These are phyloP conservation scores for Schizosaccharomyces japonicus DNA, from an alignment of 805 yeast species.

Conservation along the genomic window DNA sequence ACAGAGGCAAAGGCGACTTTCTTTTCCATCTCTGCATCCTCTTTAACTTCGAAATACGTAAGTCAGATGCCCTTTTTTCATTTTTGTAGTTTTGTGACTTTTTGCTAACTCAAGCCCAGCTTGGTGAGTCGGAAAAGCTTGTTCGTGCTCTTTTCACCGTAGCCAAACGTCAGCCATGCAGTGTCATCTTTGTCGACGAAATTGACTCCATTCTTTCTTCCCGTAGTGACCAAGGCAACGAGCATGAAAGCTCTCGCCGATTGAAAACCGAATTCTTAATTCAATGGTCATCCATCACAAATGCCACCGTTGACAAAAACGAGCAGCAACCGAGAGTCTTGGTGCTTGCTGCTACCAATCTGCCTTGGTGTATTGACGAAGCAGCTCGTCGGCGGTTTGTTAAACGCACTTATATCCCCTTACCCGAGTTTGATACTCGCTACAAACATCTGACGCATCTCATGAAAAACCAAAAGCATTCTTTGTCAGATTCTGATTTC, in stretches of 20 bases:
- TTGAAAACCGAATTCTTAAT: conserved; percentile 86
- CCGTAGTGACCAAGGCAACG: conserved; percentile 73
- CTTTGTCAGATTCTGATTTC: conserved; percentile 38
- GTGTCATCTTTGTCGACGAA: conserved; percentile 95
- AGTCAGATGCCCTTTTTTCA: conserved; percentile 43
- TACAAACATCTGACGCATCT: conserved; percentile 44
- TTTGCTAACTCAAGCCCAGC: conserved; percentile 17
- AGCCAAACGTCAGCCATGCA: conserved; percentile 92
- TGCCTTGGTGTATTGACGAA: conserved; percentile 73
- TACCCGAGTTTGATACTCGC: conserved; percentile 74
- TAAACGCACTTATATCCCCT: conserved; percentile 73
- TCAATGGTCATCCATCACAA: conserved; percentile 36
- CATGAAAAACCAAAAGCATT: conserved; percentile 49
- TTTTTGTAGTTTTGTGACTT: conserved; percentile 57
- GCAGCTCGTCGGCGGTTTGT: conserved; percentile 87
- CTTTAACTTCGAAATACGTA: conserved; percentile 88
- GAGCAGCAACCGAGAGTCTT: conserved; percentile 53
- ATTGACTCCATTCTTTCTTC: conserved; percentile 95
- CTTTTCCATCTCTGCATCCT: conserved; percentile 92
- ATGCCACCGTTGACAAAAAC: conserved; percentile 70
- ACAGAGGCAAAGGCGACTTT: conserved; percentile 95
- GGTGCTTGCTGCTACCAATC: conserved; percentile 84
- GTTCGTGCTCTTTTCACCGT: conserved; percentile 93
- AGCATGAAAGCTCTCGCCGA: conserved; percentile 88
- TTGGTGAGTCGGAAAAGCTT: conserved; percentile 83